Evolutionary conservation across 2,329 filamentous ascomycete genomes (phyloP).

Genomic region (Ceratocystis lukuohia): DNA sequence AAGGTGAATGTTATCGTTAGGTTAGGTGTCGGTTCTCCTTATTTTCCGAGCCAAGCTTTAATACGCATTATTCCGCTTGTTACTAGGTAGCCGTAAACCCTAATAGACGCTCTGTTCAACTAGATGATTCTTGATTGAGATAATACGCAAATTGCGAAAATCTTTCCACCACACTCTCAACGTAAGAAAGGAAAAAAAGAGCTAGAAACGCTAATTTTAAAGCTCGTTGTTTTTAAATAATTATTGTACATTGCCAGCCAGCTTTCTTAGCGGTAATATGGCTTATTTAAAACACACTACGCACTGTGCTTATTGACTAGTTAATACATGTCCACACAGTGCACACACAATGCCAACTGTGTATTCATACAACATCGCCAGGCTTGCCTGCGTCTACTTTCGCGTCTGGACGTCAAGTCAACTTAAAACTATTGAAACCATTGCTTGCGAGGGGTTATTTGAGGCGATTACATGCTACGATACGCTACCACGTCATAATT

Average conservation of each 20-base stretch:
- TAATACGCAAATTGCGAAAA: no score
- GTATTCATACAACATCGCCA: not conserved
- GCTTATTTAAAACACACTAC: no score
- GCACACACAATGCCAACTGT: not conserved
- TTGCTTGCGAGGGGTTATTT: no score
- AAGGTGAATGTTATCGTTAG: not conserved
- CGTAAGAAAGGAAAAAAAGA: no score
- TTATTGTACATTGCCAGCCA: no score
- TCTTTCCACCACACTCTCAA: no score
- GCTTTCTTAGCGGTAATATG: no score
- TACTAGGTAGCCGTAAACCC: not conserved
- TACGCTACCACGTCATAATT: not conserved
- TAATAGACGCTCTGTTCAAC: not conserved
- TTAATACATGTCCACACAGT: no score
- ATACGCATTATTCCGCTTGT: not conserved
- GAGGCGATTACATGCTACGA: no score
- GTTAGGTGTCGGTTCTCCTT: not conserved
- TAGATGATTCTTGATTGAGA: not conserved
- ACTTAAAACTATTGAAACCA: not conserved
- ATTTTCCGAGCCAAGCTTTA: not conserved
- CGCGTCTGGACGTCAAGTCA: not conserved
- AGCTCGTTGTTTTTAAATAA: no score
- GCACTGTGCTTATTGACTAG: no score
- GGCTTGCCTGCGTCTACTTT: not conserved
- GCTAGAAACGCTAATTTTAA: no score